Evolutionary conservation across 306 rosid genomes (phyloP).

Genomic region (Lablab purpureus): DNA sequence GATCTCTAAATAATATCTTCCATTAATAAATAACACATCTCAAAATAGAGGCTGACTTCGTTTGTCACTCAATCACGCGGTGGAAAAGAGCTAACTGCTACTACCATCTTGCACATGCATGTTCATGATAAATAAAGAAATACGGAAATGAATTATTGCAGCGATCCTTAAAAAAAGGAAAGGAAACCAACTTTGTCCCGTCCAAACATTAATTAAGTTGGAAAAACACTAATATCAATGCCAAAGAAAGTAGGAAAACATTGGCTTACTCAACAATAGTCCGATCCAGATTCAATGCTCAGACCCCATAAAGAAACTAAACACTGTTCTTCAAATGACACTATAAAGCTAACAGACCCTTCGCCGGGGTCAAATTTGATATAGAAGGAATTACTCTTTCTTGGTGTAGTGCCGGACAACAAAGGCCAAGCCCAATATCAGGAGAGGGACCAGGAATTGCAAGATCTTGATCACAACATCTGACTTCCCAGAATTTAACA

Average conservation of each 20-base stretch:
- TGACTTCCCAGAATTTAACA: conserved; percentile 73
- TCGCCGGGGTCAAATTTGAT: conserved; percentile 36
- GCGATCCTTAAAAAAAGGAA: conserved; percentile 20
- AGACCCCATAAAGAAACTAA: conserved; percentile 47
- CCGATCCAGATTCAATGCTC: conserved; percentile 42
- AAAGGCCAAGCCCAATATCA: conserved; percentile 89
- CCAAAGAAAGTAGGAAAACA: conserved; percentile 41
- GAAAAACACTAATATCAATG: conserved; percentile 20
- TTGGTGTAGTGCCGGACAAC: conserved; percentile 89
- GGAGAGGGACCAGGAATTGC: conserved; percentile 87
- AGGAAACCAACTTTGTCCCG: conserved; percentile 13
- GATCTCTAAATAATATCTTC: too few relatives aligned
- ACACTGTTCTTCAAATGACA: conserved; percentile 45
- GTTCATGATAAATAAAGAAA: background rate
- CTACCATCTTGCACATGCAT: background rate
- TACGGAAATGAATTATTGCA: conserved; percentile 6
- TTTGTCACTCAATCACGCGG: background rate
- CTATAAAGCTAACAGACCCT: conserved; percentile 41
- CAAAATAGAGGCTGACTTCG: too few relatives aligned
- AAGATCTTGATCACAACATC: conserved; percentile 84
- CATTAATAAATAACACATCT: too few relatives aligned
- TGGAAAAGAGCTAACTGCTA: background rate
- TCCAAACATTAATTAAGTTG: conserved; percentile 38
- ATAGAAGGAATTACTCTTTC: conserved; percentile 60
- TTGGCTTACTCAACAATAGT: conserved; percentile 41